These are phyloP conservation scores for Trichoderma oligosporum DNA, from an alignment of 2,329 filamentous ascomycete genomes.

Conservation along the genomic window DNA sequence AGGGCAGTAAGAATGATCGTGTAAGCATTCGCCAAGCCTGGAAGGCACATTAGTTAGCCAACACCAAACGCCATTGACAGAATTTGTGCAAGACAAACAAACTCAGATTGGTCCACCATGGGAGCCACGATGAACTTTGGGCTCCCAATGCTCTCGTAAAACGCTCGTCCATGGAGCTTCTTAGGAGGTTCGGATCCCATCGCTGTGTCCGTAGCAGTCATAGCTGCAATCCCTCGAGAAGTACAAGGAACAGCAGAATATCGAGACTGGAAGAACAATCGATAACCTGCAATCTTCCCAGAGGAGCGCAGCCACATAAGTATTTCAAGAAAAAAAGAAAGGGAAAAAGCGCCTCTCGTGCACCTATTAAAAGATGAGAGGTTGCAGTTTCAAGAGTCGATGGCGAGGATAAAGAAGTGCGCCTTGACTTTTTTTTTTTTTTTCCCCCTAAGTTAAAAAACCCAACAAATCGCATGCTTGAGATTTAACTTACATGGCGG, in stretches of 20 bases:
- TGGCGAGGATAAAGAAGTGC: neutral
- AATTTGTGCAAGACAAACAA: slow-evolving; percentile 57
- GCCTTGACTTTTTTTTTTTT: neutral
- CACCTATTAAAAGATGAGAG: neutral
- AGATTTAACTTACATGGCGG: neutral
- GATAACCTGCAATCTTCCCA: neutral
- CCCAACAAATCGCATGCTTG: neutral
- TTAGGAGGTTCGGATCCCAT: slow-evolving; percentile 25
- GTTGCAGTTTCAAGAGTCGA: too few species aligned
- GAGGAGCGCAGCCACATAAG: slow-evolving; percentile 8
- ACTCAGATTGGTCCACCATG: slow-evolving; percentile 98
- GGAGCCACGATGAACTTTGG: slow-evolving; percentile 89
- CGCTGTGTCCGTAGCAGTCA: slow-evolving; percentile 27
- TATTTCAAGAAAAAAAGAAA: too few species aligned
- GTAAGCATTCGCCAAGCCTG: slow-evolving; percentile 96
- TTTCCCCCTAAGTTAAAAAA: neutral
- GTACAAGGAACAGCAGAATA: neutral
- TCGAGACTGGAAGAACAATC: slow-evolving; percentile 4
- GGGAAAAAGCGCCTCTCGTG: neutral
- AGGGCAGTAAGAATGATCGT: slow-evolving; percentile 78
- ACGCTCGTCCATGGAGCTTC: slow-evolving; percentile 79
- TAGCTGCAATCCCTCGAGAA: slow-evolving; percentile 30
- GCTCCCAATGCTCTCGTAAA: slow-evolving; percentile 91
- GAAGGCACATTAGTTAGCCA: slow-evolving; percentile 12
- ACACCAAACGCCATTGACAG: neutral